phyloP scores from a whole-genome alignment of 2,329 filamentous ascomycete species.

The Fusarium longipes region DNA sequence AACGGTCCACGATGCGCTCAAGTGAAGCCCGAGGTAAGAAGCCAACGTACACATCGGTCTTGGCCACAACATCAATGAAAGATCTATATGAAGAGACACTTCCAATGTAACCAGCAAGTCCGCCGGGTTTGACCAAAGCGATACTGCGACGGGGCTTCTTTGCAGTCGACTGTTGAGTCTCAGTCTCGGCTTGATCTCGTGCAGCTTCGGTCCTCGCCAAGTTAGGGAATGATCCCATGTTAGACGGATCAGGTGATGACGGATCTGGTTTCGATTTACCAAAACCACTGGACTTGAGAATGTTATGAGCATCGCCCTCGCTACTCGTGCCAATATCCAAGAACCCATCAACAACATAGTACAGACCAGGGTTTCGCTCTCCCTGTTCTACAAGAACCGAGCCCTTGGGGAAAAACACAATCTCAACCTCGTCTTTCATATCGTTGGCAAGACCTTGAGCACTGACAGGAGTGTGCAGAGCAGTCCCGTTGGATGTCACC shows the following conservation, averaged over 20 bases:
- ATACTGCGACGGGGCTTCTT: conserved; percentile 71
- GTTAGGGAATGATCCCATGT: conserved; percentile 47
- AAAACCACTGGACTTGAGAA: conserved; percentile 47
- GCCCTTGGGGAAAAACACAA: conserved; percentile 95
- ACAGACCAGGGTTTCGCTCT: conserved; percentile 94
- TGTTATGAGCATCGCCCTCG: conserved; percentile 49
- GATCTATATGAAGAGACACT: conserved; percentile 95
- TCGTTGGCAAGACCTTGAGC: conserved; percentile 78
- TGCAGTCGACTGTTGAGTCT: conserved; percentile 59
- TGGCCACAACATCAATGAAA: conserved; percentile 95
- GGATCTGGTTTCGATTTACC: conserved; percentile 37
- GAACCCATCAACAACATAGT: conserved; percentile 98
- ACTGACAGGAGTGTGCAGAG: conserved; percentile 70
- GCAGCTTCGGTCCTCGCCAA: conserved; percentile 45
- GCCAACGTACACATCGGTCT: conserved; percentile 97
- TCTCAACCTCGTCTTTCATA: conserved; percentile 91
- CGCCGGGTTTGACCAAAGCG: conserved; percentile 92
- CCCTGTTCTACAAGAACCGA: conserved; percentile 96
- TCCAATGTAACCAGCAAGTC: conserved; percentile 92
- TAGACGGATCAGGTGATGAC: conserved; percentile 35
- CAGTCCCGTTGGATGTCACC: conserved; percentile 75
- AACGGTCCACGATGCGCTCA: conserved; percentile 91
- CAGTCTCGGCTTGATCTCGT: conserved; percentile 49
- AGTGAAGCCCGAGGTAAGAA: conserved; percentile 88
- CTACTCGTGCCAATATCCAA: conserved; percentile 88